Evolutionary conservation across 2,329 filamentous ascomycete species (phyloP), one percentile per base, ranked within the genome.

Genomic region (Sarocladium kiliense): DNA sequence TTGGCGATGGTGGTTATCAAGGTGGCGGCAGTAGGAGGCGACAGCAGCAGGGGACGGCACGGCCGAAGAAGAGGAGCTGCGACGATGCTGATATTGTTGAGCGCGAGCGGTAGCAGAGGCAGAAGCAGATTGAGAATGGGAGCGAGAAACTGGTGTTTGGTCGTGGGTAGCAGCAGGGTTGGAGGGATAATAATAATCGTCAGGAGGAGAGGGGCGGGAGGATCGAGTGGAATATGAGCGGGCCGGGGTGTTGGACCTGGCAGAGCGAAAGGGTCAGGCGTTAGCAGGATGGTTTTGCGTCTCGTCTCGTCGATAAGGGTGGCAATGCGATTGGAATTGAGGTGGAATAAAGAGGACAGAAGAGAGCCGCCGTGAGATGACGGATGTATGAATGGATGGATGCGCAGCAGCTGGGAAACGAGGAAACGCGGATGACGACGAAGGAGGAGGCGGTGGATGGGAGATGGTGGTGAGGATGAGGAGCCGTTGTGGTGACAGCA

Each of bases 221-320:
- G 67, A 65, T 59, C 67, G 66, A 59, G 64, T 67, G 57, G 68
- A 71, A 61, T 65, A 68, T 57, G 66, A 68, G 58, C 68, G 68
- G 59, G 66, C 62, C 60, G 66, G 68, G 58, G 47, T 51, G 30
- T 9, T 34, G 47, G 34, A 36, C 27, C 47, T 51, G 47, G 47
- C 16, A 58, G 41, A 44, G 42, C 10, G 50, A 50, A 27, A 4
- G n/a, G 11, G 30, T 12, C 26, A 36, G 27, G 27, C 18, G 47
- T 51, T 51, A 51, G 27, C 47, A 51, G 18, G 27, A 30, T 47
- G 25, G 30, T 7, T 3, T 47, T n/a, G 44, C 12, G n/a, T 3
- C 18, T 47, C 14, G 44, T 18, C 12, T 23, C 6, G n/a, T 7
- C 10, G 66, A 68, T 42, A 32, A 54, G 37, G 18, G 23, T 41